Conservation (phyloP, 768 basidiomycete species). For the Kwoniella sp. region DNA sequence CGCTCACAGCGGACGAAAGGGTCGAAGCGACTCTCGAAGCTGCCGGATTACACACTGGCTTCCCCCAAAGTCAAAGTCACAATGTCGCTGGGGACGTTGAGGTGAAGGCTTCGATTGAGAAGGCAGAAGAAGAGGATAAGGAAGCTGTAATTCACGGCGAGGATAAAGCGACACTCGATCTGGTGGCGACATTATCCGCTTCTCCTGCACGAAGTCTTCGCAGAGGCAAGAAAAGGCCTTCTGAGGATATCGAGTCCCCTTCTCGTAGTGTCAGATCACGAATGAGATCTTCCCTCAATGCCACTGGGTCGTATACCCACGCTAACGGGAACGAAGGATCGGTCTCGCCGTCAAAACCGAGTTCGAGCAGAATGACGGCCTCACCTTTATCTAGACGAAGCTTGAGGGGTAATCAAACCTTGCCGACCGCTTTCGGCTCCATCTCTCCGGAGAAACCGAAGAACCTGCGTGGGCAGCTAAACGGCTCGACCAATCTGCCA, state of each 20-base stretch:
- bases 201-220: constrained; percentile 32
- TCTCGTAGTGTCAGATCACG: constrained; percentile 10
- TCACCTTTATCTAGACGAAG: constrained; percentile 1
- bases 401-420: neutral
- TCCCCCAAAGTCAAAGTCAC: neutral
- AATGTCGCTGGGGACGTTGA: no score
- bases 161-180: constrained; percentile 40
- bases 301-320: neutral
- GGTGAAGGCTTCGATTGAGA: no score
- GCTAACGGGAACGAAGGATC: neutral
- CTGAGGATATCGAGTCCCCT: constrained; percentile 8
- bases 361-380: neutral
- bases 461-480: neutral
- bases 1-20: constrained; percentile 16
- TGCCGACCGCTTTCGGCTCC: neutral
- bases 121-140: constrained; percentile 11
- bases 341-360: neutral
- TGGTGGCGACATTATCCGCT: constrained; percentile 34
- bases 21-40: constrained; percentile 19
- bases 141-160: constrained; percentile 26
- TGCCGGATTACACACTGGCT: neutral
- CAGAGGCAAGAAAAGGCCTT: constrained; percentile 1
- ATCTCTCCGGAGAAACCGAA: neutral
- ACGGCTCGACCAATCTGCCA: neutral
- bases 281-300: neutral